A percentile compares a stretch with the other conserved stretches of the same genome.
Evolutionary conservation across 345 rosid species (phyloP).

Genomic region (Aquilaria malaccensis): DNA sequence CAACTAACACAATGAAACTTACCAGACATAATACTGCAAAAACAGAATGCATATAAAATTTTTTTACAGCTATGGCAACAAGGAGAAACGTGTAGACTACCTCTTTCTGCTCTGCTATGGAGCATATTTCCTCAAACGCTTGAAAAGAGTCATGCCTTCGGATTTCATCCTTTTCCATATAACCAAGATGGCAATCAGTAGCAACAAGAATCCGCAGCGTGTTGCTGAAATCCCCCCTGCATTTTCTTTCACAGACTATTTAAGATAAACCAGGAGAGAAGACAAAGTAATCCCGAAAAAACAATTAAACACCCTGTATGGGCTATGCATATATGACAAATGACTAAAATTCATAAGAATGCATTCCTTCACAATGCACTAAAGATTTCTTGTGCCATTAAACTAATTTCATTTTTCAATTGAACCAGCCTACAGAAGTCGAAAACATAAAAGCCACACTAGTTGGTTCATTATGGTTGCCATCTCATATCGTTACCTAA

Average conservation of each 20-base stretch:
- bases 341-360: too few species aligned
- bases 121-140: slow-evolving; percentile 92
- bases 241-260: not conserved
- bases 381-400: too few species aligned
- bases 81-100: slow-evolving; percentile 20
- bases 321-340: not conserved
- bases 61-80: not conserved
- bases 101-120: slow-evolving; percentile 88
- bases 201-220: slow-evolving; percentile 85
- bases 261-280: not conserved
- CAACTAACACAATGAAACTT: too few species aligned
- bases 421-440: too few species aligned
- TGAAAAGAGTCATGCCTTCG: slow-evolving; percentile 91
- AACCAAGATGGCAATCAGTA: slow-evolving; percentile 93
- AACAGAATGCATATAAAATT: not conserved
- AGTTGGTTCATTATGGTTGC: too few species aligned
- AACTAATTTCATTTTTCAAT: too few species aligned
- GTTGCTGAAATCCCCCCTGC: slow-evolving; percentile 55
- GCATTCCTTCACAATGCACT: too few species aligned
- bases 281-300: not conserved
- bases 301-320: not conserved
- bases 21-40: not conserved
- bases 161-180: slow-evolving; percentile 97
- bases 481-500: too few species aligned
- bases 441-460: too few species aligned